These are phyloP conservation scores for Capsicum baccatum DNA, from an alignment of 257 asterid genomes.

Conservation along the genomic window DNA sequence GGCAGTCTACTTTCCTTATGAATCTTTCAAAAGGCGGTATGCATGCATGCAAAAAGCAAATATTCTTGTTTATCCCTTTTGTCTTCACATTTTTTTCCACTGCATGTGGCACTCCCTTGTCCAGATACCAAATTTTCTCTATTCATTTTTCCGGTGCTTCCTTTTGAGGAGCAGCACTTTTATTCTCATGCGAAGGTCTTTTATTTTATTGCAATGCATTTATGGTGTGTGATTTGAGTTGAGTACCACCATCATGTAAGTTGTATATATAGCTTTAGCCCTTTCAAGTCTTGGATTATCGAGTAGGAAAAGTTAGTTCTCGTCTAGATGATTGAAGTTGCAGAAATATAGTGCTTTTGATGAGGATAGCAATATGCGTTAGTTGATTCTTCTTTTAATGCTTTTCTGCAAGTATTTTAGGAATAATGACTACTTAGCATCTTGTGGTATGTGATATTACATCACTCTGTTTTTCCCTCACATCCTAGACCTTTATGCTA, in stretches of 20 bases:
- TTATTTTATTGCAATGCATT: constrained; percentile 9
- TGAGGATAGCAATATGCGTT: constrained; percentile 26
- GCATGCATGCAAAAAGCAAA: constrained; percentile 26
- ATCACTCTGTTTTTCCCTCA: constrained; percentile 13
- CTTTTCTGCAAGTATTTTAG: background rate
- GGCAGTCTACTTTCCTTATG: constrained; percentile 86
- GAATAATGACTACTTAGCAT: constrained; percentile 2
- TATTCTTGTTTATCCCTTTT: background rate
- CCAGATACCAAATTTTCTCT: constrained; percentile 26
- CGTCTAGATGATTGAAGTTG: constrained; percentile 29
- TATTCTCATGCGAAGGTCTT: background rate
- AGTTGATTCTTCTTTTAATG: constrained; percentile 1
- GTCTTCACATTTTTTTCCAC: background rate
- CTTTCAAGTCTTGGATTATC: constrained; percentile 24
- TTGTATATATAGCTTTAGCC: background rate
- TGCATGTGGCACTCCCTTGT: constrained; percentile 1
- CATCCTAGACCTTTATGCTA: constrained; percentile 26
- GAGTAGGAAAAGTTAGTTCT: constrained; percentile 7
- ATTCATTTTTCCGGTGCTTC: constrained; percentile 25
- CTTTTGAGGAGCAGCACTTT: background rate
- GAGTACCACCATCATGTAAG: constrained; percentile 16
- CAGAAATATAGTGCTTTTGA: constrained; percentile 24
- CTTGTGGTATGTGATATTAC: constrained; percentile 19
- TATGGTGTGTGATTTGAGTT: constrained; percentile 4
- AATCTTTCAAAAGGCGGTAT: constrained; percentile 85